These are phyloP conservation scores for Penicillium sclerotigenum DNA, from an alignment of 2,329 filamentous ascomycete species.

Conservation along the genomic window DNA sequence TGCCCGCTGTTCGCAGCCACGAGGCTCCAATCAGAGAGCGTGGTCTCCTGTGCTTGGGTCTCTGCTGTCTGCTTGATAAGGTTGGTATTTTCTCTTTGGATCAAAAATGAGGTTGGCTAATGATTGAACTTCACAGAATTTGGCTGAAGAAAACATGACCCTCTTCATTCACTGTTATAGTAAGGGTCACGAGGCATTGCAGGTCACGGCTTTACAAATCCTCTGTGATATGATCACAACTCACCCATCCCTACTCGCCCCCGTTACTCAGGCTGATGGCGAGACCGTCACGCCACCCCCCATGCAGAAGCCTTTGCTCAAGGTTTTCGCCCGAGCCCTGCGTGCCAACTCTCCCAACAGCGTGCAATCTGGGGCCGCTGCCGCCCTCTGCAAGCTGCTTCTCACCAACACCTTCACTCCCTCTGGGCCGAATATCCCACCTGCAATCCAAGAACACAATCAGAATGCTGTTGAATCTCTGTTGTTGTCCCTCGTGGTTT, in stretches of 20 bases:
- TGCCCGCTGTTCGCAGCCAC: conserved; percentile 89
- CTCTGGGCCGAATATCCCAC: conserved; percentile 53
- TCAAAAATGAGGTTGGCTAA: not conserved
- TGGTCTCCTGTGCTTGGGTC: conserved; percentile 80
- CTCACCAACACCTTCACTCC: conserved; percentile 68
- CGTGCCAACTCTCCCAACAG: conserved; percentile 66
- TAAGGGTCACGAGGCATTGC: conserved; percentile 85
- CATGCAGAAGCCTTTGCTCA: conserved; percentile 65
- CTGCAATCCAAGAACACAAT: conserved; percentile 41
- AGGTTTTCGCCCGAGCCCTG: conserved; percentile 80
- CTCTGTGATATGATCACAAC: conserved; percentile 89
- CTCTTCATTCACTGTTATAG: conserved; percentile 95
- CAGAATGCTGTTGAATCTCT: conserved; percentile 66
- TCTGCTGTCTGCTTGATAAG: conserved; percentile 88
- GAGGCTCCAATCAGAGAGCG: conserved; percentile 89
- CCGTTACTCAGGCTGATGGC: conserved; percentile 43
- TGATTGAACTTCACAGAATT: conserved; percentile 50
- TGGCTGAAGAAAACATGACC: conserved; percentile 86
- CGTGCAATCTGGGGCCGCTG: conserved; percentile 76
- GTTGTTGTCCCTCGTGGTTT: conserved; percentile 77
- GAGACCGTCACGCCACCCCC: conserved; percentile 50
- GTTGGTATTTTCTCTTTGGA: conserved; percentile 36
- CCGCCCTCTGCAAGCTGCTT: conserved; percentile 80
- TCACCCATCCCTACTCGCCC: conserved; percentile 73
- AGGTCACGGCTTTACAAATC: conserved; percentile 86